These are phyloP conservation scores for Ceratobasidium sp. DNA, from an alignment of 1,284 basidiomycete genomes.

Conservation along the genomic window DNA sequence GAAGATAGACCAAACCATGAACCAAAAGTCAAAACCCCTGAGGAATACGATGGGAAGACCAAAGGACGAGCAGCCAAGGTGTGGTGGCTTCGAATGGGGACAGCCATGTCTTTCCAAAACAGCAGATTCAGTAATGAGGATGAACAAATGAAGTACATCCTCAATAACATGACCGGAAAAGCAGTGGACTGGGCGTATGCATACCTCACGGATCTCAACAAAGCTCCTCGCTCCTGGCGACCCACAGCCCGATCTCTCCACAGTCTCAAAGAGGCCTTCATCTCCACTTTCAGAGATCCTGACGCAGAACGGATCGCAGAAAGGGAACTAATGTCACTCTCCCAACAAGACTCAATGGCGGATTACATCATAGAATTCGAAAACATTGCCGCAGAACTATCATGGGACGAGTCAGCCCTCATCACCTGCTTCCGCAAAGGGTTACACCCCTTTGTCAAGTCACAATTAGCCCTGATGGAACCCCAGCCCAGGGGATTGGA, in stretches of 20 bases:
- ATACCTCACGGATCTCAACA: neutral
- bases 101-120: too few species aligned
- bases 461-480: neutral
- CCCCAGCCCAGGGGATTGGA: too few species aligned
- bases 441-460: neutral
- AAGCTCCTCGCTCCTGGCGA: neutral
- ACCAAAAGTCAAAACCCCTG: neutral
- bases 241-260: too few species aligned
- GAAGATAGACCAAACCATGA: too few species aligned
- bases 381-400: neutral
- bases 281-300: too few species aligned
- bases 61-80: constrained; percentile 1
- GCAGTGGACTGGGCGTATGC: neutral
- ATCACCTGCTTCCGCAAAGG: neutral
- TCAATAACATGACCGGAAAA: too few species aligned
- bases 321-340: neutral
- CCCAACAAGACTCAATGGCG: neutral
- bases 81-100: too few species aligned
- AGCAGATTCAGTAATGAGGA: too few species aligned
- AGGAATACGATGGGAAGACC: constrained; percentile 9
- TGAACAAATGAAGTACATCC: too few species aligned
- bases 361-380: neutral
- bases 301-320: neutral
- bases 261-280: too few species aligned
- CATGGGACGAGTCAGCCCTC: neutral